A percentile compares a stretch with the other conserved stretches of the same genome.
Conservation (phyloP, 345 rosid species). For the Salix caprea region DNA sequence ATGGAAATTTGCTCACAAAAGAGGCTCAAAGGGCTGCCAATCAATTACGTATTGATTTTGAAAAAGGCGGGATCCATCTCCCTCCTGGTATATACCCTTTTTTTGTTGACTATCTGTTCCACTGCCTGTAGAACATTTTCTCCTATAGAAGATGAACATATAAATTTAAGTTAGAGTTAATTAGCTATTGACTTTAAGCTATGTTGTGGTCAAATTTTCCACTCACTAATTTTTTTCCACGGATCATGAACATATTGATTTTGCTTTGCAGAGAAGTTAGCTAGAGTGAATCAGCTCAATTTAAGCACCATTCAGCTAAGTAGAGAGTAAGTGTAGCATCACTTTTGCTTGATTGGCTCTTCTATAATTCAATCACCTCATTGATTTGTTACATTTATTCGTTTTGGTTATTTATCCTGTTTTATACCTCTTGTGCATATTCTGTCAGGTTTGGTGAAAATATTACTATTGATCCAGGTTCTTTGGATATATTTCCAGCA, state of each 20-base stretch:
- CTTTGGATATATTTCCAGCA: slow-evolving; percentile 75
- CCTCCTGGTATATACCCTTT: slow-evolving; percentile 43
- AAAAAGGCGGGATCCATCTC: slow-evolving; percentile 95
- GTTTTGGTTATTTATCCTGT: slow-evolving; percentile 10
- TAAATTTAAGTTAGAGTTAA: background rate
- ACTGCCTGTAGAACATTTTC: background rate
- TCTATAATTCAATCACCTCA: background rate
- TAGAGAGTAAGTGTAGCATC: slow-evolving; percentile 57
- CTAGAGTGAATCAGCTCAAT: slow-evolving; percentile 69
- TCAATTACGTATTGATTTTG: slow-evolving; percentile 71
- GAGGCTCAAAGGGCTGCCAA: slow-evolving; percentile 85
- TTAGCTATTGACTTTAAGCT: background rate
- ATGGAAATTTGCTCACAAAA: slow-evolving; percentile 51
- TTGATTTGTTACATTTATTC: background rate
- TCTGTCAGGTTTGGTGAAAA: slow-evolving; percentile 72
- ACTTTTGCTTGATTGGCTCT: background rate
- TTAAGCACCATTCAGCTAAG: slow-evolving; percentile 53
- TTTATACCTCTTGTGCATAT: slow-evolving; percentile 5
- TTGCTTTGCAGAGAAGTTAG: slow-evolving; percentile 63
- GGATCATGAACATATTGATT: slow-evolving; percentile 3
- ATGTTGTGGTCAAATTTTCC: slow-evolving; percentile 6
- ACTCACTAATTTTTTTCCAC: background rate
- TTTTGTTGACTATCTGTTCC: background rate
- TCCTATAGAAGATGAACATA: background rate
- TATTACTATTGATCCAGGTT: slow-evolving; percentile 68